Conservation (phyloP, 1,284 basidiomycete genomes). For the Ustilago sp. region DNA sequence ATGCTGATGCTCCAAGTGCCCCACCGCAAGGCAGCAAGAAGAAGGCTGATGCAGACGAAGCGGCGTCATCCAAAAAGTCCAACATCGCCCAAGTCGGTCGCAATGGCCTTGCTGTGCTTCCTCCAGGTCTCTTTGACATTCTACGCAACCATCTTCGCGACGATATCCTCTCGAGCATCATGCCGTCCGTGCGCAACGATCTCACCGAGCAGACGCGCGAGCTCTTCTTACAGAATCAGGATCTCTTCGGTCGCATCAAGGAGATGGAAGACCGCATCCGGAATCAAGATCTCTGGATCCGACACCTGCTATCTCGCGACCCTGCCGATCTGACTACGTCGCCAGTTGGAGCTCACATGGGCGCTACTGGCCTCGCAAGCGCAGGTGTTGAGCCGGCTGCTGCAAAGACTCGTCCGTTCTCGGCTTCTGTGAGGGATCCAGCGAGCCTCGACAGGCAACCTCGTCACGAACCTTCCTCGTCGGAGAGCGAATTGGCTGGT, state of each 20-base stretch:
- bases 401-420: conserved; percentile 6
- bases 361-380: conserved; percentile 10
- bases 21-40: conserved; percentile 11
- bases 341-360: conserved; percentile 20
- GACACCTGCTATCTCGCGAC: conserved; percentile 42
- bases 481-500: conserved; percentile 15
- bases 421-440: conserved; percentile 15
- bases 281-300: conserved; percentile 48
- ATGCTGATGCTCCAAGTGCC: conserved; percentile 10
- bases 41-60: conserved; percentile 9
- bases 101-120: conserved; percentile 51
- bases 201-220: conserved; percentile 51
- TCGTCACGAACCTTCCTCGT: conserved; percentile 14
- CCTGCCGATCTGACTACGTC: conserved; percentile 24
- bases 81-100: conserved; percentile 50
- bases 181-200: conserved; percentile 49
- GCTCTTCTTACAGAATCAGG: conserved; percentile 51
- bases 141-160: conserved; percentile 48
- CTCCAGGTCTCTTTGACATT: conserved; percentile 50
- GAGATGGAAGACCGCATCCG: conserved; percentile 51
- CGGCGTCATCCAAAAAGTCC: conserved; percentile 23
- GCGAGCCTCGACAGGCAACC: conserved; percentile 9
- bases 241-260: conserved; percentile 43
- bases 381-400: conserved; percentile 7
- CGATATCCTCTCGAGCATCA: conserved; percentile 48